These are phyloP conservation scores for Triticum urartu DNA, from an alignment of 176 grass and related monocot species.

Conservation along the genomic window DNA sequence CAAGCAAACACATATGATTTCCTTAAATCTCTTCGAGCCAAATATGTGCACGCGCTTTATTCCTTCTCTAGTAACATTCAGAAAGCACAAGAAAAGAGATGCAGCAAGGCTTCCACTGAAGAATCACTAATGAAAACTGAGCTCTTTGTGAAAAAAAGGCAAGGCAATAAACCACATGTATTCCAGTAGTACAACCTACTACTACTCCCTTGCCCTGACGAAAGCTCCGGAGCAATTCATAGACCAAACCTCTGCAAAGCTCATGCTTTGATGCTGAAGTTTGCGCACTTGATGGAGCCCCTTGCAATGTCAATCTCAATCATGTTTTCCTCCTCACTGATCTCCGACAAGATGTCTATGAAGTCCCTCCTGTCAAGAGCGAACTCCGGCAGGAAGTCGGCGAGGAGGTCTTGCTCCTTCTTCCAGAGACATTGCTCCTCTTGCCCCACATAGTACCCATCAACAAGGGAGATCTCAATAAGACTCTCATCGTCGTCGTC, in stretches of 20 bases:
- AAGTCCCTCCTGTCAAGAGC: conserved; percentile 57
- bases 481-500: conserved; percentile 63
- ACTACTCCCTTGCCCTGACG: neutral
- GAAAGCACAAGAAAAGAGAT: neutral
- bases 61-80: conserved; percentile 17
- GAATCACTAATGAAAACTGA: conserved; percentile 9
- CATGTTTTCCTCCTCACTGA: conserved; percentile 80
- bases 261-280: conserved; percentile 61
- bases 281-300: conserved; percentile 81
- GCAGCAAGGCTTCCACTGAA: conserved; percentile 22
- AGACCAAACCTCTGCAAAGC: conserved; percentile 35
- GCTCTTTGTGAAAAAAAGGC: neutral
- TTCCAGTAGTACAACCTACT: neutral
- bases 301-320: conserved; percentile 86
- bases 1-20: conserved; percentile 12
- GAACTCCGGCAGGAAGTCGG: conserved; percentile 51
- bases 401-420: conserved; percentile 45
- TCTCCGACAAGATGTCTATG: conserved; percentile 70
- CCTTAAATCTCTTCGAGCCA: neutral
- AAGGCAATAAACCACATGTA: conserved; percentile 13
- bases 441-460: conserved; percentile 48
- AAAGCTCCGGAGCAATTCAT: conserved; percentile 6
- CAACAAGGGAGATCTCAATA: conserved; percentile 73
- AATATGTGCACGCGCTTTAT: conserved; percentile 29
- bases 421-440: conserved; percentile 15